phyloP scores from a whole-genome alignment of 2,329 filamentous ascomycete species.

The Stagonosporopsis chrysanthemi region DNA sequence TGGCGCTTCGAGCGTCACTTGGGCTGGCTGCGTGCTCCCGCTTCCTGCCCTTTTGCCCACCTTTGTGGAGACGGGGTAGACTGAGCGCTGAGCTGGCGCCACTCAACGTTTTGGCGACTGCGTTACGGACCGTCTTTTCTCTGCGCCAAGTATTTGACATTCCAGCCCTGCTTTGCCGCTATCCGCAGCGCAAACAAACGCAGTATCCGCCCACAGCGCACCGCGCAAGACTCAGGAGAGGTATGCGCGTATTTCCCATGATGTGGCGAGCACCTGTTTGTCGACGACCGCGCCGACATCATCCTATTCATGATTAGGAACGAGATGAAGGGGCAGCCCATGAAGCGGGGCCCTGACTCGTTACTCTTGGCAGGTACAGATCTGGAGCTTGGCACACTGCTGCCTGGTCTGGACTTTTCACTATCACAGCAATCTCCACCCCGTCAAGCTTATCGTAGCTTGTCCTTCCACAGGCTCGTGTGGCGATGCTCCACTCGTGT shows the following conservation, averaged over 20 bases:
- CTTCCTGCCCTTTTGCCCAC: not conserved
- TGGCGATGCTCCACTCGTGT: not conserved
- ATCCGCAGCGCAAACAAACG: not conserved
- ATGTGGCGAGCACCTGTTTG: not conserved
- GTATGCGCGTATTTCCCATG: not conserved
- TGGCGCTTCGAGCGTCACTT: not conserved
- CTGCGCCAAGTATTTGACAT: too few relatives aligned
- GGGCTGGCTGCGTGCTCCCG: not conserved
- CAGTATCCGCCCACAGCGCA: not conserved
- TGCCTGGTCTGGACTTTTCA: not conserved
- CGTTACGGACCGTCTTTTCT: not conserved
- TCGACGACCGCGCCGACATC: not conserved
- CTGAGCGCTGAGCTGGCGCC: not conserved
- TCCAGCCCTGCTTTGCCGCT: not conserved
- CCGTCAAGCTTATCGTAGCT: constrained; percentile 6
- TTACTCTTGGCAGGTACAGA: constrained; percentile 2
- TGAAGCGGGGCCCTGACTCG: constrained; percentile 13
- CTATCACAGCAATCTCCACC: constrained; percentile 13
- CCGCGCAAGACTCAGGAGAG: not conserved
- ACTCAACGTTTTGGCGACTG: not conserved
- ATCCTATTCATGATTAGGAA: not conserved
- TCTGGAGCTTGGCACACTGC: not conserved
- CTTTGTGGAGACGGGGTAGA: not conserved
- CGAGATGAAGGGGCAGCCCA: constrained; percentile 11
- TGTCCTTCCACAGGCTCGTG: not conserved